Conservation (phyloP, 371 early-diverging fungal genomes). For the Umbelopsis sp. region DNA sequence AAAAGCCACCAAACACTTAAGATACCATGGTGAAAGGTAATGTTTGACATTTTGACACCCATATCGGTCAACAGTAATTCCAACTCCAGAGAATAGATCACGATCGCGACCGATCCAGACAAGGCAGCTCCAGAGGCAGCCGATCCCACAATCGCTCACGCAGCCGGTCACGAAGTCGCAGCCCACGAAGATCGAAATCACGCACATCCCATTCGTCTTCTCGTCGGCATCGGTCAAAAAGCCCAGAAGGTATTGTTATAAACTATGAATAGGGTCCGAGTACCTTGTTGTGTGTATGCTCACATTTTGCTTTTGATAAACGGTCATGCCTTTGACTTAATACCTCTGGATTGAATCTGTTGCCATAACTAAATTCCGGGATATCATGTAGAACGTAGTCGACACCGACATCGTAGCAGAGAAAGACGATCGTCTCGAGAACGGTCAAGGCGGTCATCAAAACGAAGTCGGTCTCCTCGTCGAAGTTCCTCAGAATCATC, state of each 20-base stretch:
- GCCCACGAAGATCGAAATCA: too few relatives aligned
- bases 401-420: neutral
- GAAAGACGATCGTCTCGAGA: neutral
- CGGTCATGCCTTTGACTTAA: neutral
- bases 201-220: too few relatives aligned
- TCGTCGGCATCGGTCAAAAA: neutral
- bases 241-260: slow-evolving; percentile 13
- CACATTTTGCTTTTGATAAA: neutral
- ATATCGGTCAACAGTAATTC: too few relatives aligned
- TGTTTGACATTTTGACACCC: too few relatives aligned
- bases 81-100: neutral
- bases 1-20: too few relatives aligned
- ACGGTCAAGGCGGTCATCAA: neutral
- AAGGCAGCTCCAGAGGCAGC: neutral
- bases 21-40: too few relatives aligned
- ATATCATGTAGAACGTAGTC: neutral
- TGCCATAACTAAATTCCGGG: neutral
- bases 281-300: neutral
- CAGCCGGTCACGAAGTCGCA: neutral
- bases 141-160: neutral
- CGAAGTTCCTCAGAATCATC: slow-evolving; percentile 2
- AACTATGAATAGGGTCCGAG: neutral
- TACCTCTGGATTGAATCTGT: neutral
- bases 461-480: neutral
- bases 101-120: neutral